phyloP scores from a whole-genome alignment of 257 asterid genomes.

The Jacaranda copaia region DNA sequence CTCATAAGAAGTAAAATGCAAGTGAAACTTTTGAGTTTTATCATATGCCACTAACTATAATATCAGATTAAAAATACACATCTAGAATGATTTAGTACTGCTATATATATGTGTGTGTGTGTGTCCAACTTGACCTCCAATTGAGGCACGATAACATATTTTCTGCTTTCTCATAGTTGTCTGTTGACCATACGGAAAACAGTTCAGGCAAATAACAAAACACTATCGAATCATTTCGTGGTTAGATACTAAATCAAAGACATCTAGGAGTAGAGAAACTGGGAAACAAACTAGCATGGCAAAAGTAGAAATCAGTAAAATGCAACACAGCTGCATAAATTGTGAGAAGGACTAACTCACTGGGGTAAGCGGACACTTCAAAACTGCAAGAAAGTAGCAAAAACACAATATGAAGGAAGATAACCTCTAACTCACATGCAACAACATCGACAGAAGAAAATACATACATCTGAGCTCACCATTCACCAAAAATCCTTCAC shows the following conservation, averaged over 20 bases:
- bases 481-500: not conserved
- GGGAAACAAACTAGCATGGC: not conserved
- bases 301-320: not conserved
- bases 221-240: not conserved
- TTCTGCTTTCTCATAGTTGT: not conserved
- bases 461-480: constrained; percentile 9
- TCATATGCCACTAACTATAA: not conserved
- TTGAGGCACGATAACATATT: not conserved
- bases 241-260: not conserved
- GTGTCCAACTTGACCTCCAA: not conserved
- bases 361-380: not conserved
- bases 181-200: not conserved
- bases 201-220: not conserved
- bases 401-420: not conserved
- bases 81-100: not conserved
- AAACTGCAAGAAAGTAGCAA: constrained; percentile 2
- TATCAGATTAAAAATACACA: constrained; percentile 15
- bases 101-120: not conserved
- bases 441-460: constrained; percentile 4
- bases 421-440: constrained; percentile 31
- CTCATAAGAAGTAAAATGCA: constrained; percentile 7
- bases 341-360: not conserved
- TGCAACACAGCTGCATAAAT: not conserved
- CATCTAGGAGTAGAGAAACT: constrained; percentile 3
- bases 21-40: not conserved